phyloP scores from a whole-genome alignment of 305 asterid species.

The Striga hermonthica region DNA sequence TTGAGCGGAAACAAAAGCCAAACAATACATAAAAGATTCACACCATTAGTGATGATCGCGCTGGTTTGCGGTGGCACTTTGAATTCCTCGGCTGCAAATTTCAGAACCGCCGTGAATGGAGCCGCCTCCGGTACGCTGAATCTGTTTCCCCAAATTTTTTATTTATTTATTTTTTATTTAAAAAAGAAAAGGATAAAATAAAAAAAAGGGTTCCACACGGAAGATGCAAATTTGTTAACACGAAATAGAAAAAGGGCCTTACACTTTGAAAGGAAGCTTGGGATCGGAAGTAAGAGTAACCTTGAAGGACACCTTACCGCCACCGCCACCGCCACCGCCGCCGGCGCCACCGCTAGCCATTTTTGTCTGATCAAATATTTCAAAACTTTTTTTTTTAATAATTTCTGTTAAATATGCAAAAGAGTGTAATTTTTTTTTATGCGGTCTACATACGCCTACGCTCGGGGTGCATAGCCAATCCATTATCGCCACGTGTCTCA shows the following conservation, averaged over 20 bases:
- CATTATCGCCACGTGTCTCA: too few relatives aligned
- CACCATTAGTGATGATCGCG: constrained; percentile 93
- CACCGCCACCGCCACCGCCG: constrained; percentile 46
- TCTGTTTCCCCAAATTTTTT: constrained; percentile 34
- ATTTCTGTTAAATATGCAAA: too few relatives aligned
- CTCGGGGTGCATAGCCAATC: too few relatives aligned
- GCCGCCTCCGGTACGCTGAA: constrained; percentile 97
- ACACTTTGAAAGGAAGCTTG: constrained; percentile 95
- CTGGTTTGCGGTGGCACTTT: constrained; percentile 97
- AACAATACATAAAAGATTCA: neutral
- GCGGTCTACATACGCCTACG: too few relatives aligned
- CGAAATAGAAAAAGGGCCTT: constrained; percentile 21
- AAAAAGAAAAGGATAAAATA: neutral
- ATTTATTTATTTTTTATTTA: neutral
- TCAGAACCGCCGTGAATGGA: constrained; percentile 90
- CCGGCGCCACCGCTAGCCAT: constrained; percentile 69
- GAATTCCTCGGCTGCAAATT: constrained; percentile 96
- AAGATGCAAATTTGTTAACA: constrained; percentile 8
- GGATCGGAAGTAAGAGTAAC: constrained; percentile 95
- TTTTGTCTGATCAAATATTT: neutral
- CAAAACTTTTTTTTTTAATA: neutral
- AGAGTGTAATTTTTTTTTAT: too few relatives aligned
- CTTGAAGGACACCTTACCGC: constrained; percentile 94
- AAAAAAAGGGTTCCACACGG: neutral
- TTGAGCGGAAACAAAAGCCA: neutral